Percentiles rank a stretch among this genome's conserved stretches.
phyloP scores from a whole-genome alignment of 2,329 filamentous ascomycete genomes.

The Talaromyces sp. region DNA sequence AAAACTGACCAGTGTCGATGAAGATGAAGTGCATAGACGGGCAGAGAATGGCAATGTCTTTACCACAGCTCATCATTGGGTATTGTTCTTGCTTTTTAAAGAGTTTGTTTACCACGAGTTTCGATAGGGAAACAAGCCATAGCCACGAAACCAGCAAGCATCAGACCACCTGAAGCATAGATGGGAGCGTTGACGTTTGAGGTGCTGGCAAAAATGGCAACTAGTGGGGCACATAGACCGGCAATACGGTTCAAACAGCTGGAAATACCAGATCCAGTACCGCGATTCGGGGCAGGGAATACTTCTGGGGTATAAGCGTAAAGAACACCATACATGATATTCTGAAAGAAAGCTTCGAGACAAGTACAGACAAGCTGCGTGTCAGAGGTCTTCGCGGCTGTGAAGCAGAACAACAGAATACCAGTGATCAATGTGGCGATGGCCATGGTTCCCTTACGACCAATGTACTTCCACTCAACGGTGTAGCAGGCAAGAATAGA shows the following conservation, averaged over 20 bases:
- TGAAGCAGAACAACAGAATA: conserved; percentile 60
- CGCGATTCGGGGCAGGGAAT: conserved; percentile 59
- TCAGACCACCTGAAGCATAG: conserved; percentile 48
- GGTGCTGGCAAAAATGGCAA: conserved; percentile 45
- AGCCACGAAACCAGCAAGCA: conserved; percentile 49
- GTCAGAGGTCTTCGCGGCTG: conserved; percentile 49
- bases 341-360: conserved; percentile 60
- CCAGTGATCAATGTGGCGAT: conserved; percentile 55
- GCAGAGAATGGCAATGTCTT: neutral
- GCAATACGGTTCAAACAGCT: conserved; percentile 50
- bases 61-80: too few relatives aligned
- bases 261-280: conserved; percentile 56
- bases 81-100: conserved; percentile 35
- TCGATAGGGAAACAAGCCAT: conserved; percentile 52
- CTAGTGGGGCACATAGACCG: conserved; percentile 49
- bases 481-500: conserved; percentile 73
- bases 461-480: conserved; percentile 68
- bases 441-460: conserved; percentile 61
- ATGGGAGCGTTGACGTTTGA: conserved; percentile 47
- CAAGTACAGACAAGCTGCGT: conserved; percentile 57
- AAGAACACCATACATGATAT: conserved; percentile 60
- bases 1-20: neutral
- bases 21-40: neutral
- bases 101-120: conserved; percentile 47
- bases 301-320: conserved; percentile 64